Percentiles rank a stretch among this genome's conserved stretches.
Conservation (phyloP, 1,284 basidiomycete genomes). For the Termitomyces sp. region DNA sequence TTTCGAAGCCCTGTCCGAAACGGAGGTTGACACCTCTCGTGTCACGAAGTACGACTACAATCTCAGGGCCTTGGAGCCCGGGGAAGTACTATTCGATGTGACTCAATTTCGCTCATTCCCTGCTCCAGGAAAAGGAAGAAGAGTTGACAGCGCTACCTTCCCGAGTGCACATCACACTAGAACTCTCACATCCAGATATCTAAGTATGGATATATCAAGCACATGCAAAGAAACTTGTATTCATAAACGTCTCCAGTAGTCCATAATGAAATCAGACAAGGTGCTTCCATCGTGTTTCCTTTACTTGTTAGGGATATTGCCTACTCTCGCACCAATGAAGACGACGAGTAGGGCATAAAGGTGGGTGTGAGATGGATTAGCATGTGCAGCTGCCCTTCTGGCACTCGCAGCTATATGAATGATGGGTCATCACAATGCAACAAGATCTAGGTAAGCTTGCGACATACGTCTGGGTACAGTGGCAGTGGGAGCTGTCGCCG, state of each 20-base stretch:
- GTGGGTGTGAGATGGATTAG: neutral
- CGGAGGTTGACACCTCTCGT: neutral
- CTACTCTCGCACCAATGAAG: neutral
- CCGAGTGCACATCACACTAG: neutral
- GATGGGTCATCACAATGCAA: neutral
- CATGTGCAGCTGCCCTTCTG: constrained; percentile 14
- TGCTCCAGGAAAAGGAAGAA: neutral
- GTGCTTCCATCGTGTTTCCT: neutral
- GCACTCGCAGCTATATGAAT: constrained; percentile 22
- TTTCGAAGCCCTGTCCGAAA: neutral
- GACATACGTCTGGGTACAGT: constrained; percentile 27
- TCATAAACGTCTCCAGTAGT: neutral
- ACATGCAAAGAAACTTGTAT: neutral
- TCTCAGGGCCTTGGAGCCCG: neutral
- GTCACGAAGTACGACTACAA: neutral
- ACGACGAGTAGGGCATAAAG: neutral
- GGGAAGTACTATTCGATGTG: neutral
- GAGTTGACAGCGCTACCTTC: neutral
- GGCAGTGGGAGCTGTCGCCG: constrained; percentile 12
- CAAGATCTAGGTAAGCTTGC: neutral
- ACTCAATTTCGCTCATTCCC: neutral
- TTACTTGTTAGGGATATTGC: neutral
- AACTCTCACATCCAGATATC: neutral
- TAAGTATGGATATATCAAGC: neutral
- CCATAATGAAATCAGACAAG: neutral